These are phyloP conservation scores for Ganoderma resinaceum DNA, from an alignment of 1,284 basidiomycete genomes.

Conservation along the genomic window DNA sequence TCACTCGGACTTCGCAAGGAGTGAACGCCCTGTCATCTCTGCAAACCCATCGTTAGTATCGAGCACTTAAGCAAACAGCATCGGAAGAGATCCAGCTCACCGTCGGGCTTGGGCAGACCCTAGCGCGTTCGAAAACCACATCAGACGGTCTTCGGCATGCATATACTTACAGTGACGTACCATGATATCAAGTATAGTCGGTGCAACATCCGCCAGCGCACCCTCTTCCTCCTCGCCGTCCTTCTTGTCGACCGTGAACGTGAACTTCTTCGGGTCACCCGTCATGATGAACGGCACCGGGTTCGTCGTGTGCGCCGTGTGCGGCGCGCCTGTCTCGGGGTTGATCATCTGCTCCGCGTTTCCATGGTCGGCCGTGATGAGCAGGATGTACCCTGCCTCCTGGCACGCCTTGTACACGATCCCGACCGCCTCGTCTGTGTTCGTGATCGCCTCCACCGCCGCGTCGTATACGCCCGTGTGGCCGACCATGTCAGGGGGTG, in stretches of 20 bases:
- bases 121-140: conserved; percentile 22
- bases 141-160: neutral
- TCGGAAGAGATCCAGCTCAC: conserved; percentile 42
- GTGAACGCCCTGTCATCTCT: conserved; percentile 68
- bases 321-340: conserved; percentile 80
- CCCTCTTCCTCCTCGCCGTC: conserved; percentile 69
- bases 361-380: conserved; percentile 92
- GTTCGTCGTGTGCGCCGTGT: conserved; percentile 88
- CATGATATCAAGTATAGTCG: conserved; percentile 83
- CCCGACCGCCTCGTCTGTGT: conserved; percentile 87
- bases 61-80: neutral
- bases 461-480: conserved; percentile 92
- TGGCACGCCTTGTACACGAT: conserved; percentile 87
- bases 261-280: conserved; percentile 58
- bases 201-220: conserved; percentile 88
- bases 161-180: conserved; percentile 40
- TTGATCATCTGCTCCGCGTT: conserved; percentile 95
- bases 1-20: conserved; percentile 46
- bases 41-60: conserved; percentile 19
- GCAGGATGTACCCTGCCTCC: conserved; percentile 83
- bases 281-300: conserved; percentile 84
- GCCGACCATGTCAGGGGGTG: conserved; percentile 94
- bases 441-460: conserved; percentile 83
- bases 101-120: conserved; percentile 66
- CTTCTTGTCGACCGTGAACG: conserved; percentile 56